Base-by-base conservation (phyloP, 164 flowering plant species). In the Dillenia suffruticosa region DNA sequence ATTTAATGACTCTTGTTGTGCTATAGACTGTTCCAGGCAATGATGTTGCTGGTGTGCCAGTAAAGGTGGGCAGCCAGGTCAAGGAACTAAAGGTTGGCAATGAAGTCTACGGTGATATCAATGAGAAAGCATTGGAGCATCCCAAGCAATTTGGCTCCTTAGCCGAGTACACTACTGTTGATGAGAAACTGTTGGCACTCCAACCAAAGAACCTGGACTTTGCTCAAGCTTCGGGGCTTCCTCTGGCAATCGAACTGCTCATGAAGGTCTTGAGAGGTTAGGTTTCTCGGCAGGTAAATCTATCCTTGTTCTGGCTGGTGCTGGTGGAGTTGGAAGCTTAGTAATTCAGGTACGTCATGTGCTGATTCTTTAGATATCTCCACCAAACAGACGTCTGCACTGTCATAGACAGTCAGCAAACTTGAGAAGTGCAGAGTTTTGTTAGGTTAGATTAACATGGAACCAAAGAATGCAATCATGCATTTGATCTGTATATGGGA, bases 241-340 rank as follows among this genome's bases (percentile, higher is more conserved):
- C 99, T 63, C 92, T 92, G 24, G 99, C 94, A 16, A 82, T 95
- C 58, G 89, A 86, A 95, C 99, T 9, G 97, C 97, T 40, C 70
- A 95, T 56, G 94, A 92, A 74, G 99, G 97, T 59, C 88, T 95
- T 4, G 96, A 85, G 67, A 81, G 69, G 69, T 76, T 97, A 14
- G 97, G 88, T 6, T 81, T 95, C 63, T 84, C 97, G 59, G 71
- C 89, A 46, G 97, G 97, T 22, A 85, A 95, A 80, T 92, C 97
- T 22, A 69, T 95, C 57, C 96, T 95, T 74, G 92, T 95, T 53
- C 67, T 95, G 65, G 88, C 87, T 57, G 99, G 99, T 55, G 87
- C 99, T 59, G 99, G 99, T 63, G 99, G 99, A 56, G 99, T 95
- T 73, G 99, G 97, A 67, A 78, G 84, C 56, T 72, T 92, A 1